Evolutionary conservation across 371 early-diverging fungal genomes (phyloP).

Genomic region (Smittium mucronatum): DNA sequence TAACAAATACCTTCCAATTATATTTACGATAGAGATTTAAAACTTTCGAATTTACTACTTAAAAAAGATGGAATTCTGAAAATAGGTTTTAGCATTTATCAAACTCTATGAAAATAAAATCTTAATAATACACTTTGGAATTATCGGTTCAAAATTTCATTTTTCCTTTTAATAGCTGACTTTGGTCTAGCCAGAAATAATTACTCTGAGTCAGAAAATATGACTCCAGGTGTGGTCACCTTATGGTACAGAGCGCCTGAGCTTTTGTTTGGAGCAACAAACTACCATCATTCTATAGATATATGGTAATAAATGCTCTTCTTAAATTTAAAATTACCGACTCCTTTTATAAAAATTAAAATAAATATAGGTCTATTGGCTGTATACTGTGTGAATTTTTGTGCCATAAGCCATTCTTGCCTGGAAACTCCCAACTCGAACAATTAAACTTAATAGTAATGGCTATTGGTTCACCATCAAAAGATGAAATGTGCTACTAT

Average conservation of each 20-base stretch:
- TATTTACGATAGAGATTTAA: conserved; percentile 40
- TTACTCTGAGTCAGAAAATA: background rate
- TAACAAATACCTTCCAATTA: background rate
- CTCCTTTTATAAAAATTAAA: background rate
- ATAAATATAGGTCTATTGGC: conserved; percentile 5
- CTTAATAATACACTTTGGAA: background rate
- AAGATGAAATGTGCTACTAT: background rate
- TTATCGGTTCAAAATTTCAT: background rate
- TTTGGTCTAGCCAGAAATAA: background rate
- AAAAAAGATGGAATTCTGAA: conserved; percentile 57
- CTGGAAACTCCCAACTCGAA: background rate
- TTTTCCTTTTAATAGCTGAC: background rate
- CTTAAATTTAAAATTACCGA: no score
- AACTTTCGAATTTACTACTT: conserved; percentile 68
- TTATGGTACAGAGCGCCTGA: conserved; percentile 95
- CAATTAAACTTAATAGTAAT: conserved; percentile 2
- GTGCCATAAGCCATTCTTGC: conserved; percentile 7
- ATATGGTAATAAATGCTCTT: conserved; percentile 58
- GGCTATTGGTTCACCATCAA: background rate
- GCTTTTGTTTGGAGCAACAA: conserved; percentile 79
- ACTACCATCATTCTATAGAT: conserved; percentile 91
- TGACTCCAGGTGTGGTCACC: conserved; percentile 84
- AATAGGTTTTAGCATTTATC: no score
- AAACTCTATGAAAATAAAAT: no score
- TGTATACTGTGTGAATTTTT: conserved; percentile 7